Base-by-base conservation (phyloP, 139 green algal genomes). In the Chlorella sp. region DNA sequence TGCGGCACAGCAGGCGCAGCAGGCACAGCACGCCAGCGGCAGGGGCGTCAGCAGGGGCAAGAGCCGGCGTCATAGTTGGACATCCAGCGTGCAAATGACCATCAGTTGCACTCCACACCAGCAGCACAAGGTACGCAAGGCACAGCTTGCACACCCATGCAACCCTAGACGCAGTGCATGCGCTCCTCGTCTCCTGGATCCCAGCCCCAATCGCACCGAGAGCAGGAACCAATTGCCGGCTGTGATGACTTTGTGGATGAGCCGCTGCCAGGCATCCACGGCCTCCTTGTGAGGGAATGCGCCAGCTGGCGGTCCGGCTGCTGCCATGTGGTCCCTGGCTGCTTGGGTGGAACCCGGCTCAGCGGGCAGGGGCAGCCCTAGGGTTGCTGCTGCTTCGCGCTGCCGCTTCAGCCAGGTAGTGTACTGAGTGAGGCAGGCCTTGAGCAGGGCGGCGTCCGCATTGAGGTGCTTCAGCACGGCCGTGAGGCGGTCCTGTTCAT, bases 201-300 rank as follows among this genome's bases (percentile, higher is more conserved):
- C n/a, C n/a, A n/a, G n/a, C n/a, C n/a, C n/a, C n/a, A n/a, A n/a
- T n/a, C 51, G 11, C 51, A 60, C 82, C 82, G 30, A 60, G 17
- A 87, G 72, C 39, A 87, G 41, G 41, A 70, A 87, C 26, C 36
- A 87, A 41, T 76, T 76, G 38, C 82, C 82, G 0, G 23, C 32
- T 12, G 28, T 13, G 26, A 87, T 36, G 36, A 87, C 72, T 21
- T 23, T 41, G 21, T 39, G n/a, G 55, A 87, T 30, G 55, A 87
- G 82, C 21, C 30, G 57, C 28, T 68, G 51, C 72, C 57, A 82
- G 17, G 57, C 60, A 1, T 64, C 57, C 36, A 82, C 72, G 11
- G 82, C 82, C 28, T 63, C 63, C 2, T 15, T 11, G 36, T 82
- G 76, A 3, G 76, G 41, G 18, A 82, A 82, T 4, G 56, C 76